Conservation (phyloP, 345 rosid genomes). For the Gossypium turneri region DNA sequence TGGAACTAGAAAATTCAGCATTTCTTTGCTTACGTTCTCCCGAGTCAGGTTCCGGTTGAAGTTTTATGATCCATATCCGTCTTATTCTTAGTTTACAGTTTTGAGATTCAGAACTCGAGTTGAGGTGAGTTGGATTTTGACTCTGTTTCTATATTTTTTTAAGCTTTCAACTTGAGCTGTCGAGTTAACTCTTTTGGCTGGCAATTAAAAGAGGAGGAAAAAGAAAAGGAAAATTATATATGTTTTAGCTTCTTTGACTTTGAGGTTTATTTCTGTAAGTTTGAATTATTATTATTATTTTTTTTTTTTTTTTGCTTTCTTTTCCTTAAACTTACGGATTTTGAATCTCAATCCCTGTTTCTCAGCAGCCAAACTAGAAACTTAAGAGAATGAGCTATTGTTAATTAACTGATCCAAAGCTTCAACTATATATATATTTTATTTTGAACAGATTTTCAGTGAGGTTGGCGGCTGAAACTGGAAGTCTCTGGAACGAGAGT, state of each 20-base stretch:
- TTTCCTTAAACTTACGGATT: not conserved
- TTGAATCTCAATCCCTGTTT: not conserved
- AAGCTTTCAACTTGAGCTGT: not conserved
- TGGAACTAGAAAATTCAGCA: not conserved
- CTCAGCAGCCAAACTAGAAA: not conserved
- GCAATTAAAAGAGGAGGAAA: not conserved
- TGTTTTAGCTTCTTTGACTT: not conserved
- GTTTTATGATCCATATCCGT: not conserved
- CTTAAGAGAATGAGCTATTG: not conserved
- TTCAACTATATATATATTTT: not conserved
- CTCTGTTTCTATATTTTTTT: not conserved
- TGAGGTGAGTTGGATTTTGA: slow-evolving; percentile 13
- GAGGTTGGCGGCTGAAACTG: not conserved
- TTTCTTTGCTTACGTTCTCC: not conserved
- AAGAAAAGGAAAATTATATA: not conserved
- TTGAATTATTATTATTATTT: not conserved
- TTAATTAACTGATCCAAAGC: slow-evolving; percentile 1
- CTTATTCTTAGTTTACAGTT: not conserved
- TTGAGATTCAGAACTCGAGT: not conserved
- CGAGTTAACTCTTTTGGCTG: slow-evolving; percentile 8
- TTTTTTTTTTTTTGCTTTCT: not conserved
- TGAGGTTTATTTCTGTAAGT: not conserved
- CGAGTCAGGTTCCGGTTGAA: not conserved
- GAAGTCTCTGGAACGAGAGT: not conserved
- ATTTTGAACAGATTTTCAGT: slow-evolving; percentile 12